Evolutionary conservation across 768 basidiomycete species (phyloP).

Genomic region (Coprinellus micaceus): DNA sequence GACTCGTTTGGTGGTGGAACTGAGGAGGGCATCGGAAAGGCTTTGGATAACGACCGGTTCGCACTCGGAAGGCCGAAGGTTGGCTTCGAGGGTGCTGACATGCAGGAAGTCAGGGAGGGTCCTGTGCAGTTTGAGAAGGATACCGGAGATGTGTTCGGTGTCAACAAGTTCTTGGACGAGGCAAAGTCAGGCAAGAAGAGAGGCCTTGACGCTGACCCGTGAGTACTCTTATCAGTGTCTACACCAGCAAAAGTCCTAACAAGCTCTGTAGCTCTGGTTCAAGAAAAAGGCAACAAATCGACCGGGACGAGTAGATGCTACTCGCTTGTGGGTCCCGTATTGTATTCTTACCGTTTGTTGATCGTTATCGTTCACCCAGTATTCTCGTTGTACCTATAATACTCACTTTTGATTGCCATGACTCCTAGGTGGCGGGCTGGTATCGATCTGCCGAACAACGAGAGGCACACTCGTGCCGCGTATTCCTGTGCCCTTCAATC

Average conservation of each 20-base stretch:
- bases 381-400: conserved; percentile 7
- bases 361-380: neutral
- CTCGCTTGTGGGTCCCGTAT: conserved; percentile 8
- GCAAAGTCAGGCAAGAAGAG: conserved; percentile 94
- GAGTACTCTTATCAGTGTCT: conserved; percentile 24
- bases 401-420: neutral
- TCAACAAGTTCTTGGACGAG: conserved; percentile 95
- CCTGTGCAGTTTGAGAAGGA: conserved; percentile 99
- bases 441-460: too few species aligned
- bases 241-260: neutral
- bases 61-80: conserved; percentile 77
- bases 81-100: conserved; percentile 89
- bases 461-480: too few species aligned
- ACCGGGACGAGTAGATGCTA: conserved; percentile 42
- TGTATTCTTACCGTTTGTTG: conserved; percentile 10
- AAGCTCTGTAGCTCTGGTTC: conserved; percentile 43
- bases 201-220: conserved; percentile 75
- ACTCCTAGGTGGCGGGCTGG: too few species aligned
- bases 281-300: conserved; percentile 67
- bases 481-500: too few species aligned
- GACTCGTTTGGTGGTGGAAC: conserved; percentile 94
- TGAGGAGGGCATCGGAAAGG: conserved; percentile 89
- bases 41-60: conserved; percentile 92
- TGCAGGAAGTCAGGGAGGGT: conserved; percentile 83
- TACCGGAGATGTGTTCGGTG: conserved; percentile 91